Evolutionary conservation across 192 early-diverging fungal genomes (phyloP), one percentile per base, ranked within the genome.

Genomic region (Coemansia sp.): DNA sequence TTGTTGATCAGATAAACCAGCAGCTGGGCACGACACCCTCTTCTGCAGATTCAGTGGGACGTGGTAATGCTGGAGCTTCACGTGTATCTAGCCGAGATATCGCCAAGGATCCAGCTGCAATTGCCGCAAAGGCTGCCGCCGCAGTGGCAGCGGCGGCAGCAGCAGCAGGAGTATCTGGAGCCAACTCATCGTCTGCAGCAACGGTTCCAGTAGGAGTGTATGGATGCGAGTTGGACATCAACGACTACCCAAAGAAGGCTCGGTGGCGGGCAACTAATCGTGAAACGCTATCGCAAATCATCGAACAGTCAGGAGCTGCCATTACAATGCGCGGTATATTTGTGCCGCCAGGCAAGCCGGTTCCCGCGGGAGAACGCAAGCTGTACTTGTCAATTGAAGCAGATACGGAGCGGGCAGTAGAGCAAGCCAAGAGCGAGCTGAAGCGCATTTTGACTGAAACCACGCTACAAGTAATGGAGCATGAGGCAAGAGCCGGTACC

Each of bases 181-280:
- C 23, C 23, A 26, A 1, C 4, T 26, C 23, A 26, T 26, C 4
- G 23, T 26, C 23, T 26, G 4, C 23, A 26, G 23, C 23, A 3
- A 39, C 5, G 3, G 60, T 70, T 6, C 62, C 69, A 0, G 62
- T 72, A 10, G 70, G 70, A 6, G 51, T 39, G 10, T 70, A 46
- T 30, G 61, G 64, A 28, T 73, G 70, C 53, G 95, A 99, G 76
- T 88, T 99, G 64, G 90, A 91, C 60, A 97, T 99, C 71, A 99
- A 99, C 69, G 95, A 99, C 73, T 97, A 90, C 62, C 94, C 94
- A 31, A 87, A 92, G 62, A 92, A 92, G 80, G 95, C 97, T 11
- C 79, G 97, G 51, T 90, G 91, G 88, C 88, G 86, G 60, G 95
- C 97, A 30, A 99, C 93, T 7, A 94, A 93, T 71, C 93, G 91